Conservation (phyloP, 2,329 filamentous ascomycete genomes). For the Harringtonia aguacate region DNA sequence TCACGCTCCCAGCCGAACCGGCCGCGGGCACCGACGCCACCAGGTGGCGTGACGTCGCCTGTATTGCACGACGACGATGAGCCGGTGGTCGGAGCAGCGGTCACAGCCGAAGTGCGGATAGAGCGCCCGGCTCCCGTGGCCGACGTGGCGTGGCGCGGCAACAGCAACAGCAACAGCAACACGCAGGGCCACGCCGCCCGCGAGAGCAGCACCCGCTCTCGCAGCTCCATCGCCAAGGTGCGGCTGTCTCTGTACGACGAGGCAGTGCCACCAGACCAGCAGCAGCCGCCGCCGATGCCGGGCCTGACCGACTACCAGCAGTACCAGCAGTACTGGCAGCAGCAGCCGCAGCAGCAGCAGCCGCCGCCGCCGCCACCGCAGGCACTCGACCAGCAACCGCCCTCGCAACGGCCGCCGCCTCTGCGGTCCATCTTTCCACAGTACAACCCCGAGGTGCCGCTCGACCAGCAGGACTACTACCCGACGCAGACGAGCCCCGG, state of each 20-base stretch:
- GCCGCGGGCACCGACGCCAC: conserved; percentile 6
- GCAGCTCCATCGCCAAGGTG: conserved; percentile 47
- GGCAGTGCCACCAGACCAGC: conserved; percentile 6
- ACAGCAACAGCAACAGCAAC: conserved; percentile 34
- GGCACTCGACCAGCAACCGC: conserved; percentile 31
- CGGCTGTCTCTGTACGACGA: conserved; percentile 25
- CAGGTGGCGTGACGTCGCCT: too few relatives aligned
- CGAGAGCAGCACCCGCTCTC: conserved; percentile 36
- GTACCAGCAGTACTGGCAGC: conserved; percentile 6
- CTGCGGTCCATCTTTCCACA: conserved; percentile 67
- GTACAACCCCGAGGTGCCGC: conserved; percentile 57
- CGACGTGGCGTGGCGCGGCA: conserved; percentile 32
- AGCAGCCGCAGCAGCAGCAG: conserved; percentile 11
- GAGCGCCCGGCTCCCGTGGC: conserved; percentile 30
- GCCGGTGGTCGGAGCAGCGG: conserved; percentile 5
- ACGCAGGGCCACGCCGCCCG: conserved; percentile 38
- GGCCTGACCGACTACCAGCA: conserved; percentile 2
- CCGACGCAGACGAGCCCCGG: conserved; percentile 55
- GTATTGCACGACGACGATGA: neutral
- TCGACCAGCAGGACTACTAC: conserved; percentile 60
- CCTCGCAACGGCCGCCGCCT: conserved; percentile 20
- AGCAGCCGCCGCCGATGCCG: conserved; percentile 10
- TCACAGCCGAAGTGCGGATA: conserved; percentile 17
- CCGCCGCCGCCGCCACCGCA: conserved; percentile 13
- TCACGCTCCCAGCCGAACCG: conserved; percentile 32